Evolutionary conservation across 768 basidiomycete species (phyloP), one percentile per base, ranked within the genome.

Genomic region (Sistotremastrum niveocremeum): DNA sequence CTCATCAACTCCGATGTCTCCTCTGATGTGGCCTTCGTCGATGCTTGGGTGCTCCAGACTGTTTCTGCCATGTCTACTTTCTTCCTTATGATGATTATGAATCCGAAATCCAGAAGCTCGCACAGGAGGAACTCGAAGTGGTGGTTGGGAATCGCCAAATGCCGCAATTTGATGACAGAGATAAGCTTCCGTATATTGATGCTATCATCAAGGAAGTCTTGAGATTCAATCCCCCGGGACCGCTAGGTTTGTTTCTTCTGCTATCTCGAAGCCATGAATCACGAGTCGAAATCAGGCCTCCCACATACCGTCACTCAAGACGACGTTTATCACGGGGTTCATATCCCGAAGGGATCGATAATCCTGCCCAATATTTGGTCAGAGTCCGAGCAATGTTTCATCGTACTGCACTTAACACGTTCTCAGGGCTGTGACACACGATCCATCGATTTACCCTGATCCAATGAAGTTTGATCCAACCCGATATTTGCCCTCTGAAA

Each of bases 301-400:
- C 67, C 69, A 9, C 72, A 72, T 49, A 56, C 57, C 29, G 62
- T 65, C 7, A 62, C 45, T 4, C 53, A 55, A 5, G 65, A 67
- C 6, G 63, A 67, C 47, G 48, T 57, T 4, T 69, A 67, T 49
- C 50, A 55, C 12, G 66, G 65, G 0, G 64, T 64, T 41, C 39
- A 51, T 43, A 64, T 70, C 36, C 66, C 65, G 0, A 61, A 60
- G 46, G 61, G 61, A 2, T 57, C 65, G 6, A 54, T 64, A 11
- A 51, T 64, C 6, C 46, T 66, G 4, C 36, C 53, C 8, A 65
- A 69, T 49, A 52, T 57, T 11, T 64, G 64, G 68, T 62, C 20
- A 20, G 20, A 20, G 20, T 20, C 20, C 20, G 20, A 20, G 20
- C 20, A 20, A 20, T 20, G 20, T 20, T 20, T 20, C 20, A 20